Percentiles rank a stretch among this genome's conserved stretches.
Conservation (phyloP, 2,329 filamentous ascomycete genomes). For the Albophoma yamanashiensis region DNA sequence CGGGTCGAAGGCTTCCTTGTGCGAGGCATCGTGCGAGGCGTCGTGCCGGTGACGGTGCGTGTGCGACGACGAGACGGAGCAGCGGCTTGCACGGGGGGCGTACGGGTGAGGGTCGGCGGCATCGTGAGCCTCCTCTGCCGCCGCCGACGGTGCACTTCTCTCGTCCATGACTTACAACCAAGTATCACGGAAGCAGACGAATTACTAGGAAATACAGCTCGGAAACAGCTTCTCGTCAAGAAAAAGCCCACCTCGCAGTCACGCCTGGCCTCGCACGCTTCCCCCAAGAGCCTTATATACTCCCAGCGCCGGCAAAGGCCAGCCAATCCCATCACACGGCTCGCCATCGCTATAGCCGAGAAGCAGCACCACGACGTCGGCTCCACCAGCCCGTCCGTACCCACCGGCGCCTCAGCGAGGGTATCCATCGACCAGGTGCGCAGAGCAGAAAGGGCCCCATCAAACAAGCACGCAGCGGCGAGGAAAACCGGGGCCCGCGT, state of each 20-base stretch:
- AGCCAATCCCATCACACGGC: background rate
- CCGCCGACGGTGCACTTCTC: background rate
- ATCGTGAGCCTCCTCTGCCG: background rate
- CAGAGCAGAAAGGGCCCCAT: background rate
- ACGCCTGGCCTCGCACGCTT: background rate
- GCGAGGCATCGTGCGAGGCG: slow-evolving; percentile 7
- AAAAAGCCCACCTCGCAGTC: background rate
- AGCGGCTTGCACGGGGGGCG: background rate
- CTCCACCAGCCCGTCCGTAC: no score
- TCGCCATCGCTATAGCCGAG: background rate
- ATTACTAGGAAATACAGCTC: background rate
- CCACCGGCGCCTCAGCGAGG: no score
- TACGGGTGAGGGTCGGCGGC: background rate
- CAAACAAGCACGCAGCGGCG: background rate
- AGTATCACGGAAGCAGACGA: background rate
- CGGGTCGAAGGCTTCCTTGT: slow-evolving; percentile 27
- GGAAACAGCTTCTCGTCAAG: no score
- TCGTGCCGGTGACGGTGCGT: background rate
- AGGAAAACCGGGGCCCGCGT: background rate
- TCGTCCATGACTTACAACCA: background rate
- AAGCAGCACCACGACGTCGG: background rate
- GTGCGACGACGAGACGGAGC: background rate
- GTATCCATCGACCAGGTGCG: no score
- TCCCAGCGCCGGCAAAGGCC: background rate
- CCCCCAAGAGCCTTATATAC: background rate